Conservation (phyloP, 2,329 filamentous ascomycete species). For the Coniochaeta sp. region DNA sequence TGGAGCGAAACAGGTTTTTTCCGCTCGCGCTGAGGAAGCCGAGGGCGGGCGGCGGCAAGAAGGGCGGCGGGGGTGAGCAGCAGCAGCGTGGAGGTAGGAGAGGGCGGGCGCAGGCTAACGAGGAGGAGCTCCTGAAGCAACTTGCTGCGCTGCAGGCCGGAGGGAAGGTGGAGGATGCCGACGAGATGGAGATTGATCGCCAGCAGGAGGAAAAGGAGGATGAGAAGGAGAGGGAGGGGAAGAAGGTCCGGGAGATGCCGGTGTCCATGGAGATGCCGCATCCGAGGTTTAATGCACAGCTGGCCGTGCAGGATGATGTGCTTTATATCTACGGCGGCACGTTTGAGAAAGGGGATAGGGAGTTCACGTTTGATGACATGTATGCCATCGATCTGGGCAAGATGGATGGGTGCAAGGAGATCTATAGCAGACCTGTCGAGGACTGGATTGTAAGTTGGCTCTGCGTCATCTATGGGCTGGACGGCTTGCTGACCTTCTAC, state of each 20-base stretch:
- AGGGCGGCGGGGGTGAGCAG: constrained; percentile 4
- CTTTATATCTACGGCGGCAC: constrained; percentile 94
- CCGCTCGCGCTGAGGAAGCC: constrained; percentile 70
- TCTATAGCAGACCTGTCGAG: constrained; percentile 77
- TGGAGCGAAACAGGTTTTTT: constrained; percentile 94
- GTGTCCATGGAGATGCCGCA: constrained; percentile 81
- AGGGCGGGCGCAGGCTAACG: constrained; percentile 78
- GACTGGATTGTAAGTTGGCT: constrained; percentile 64
- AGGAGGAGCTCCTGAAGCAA: constrained; percentile 83
- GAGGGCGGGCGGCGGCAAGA: constrained; percentile 37
- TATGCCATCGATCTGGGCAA: constrained; percentile 92
- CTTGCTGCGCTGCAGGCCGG: constrained; percentile 79
- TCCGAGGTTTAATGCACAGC: constrained; percentile 80
- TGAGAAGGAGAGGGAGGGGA: constrained; percentile 42
- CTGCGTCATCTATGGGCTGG: not conserved
- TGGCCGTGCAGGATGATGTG: constrained; percentile 86
- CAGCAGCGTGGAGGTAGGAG: constrained; percentile 51
- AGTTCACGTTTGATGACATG: constrained; percentile 93
- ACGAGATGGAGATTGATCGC: constrained; percentile 33
- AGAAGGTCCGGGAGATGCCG: constrained; percentile 53
- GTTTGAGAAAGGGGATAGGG: constrained; percentile 87
- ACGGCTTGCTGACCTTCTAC: constrained; percentile 12
- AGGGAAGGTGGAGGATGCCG: constrained; percentile 45
- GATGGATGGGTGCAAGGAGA: constrained; percentile 85
- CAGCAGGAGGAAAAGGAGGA: constrained; percentile 34